phyloP scores from a whole-genome alignment of 352 stramenopile genomes.

The Pythium dissotocum region DNA sequence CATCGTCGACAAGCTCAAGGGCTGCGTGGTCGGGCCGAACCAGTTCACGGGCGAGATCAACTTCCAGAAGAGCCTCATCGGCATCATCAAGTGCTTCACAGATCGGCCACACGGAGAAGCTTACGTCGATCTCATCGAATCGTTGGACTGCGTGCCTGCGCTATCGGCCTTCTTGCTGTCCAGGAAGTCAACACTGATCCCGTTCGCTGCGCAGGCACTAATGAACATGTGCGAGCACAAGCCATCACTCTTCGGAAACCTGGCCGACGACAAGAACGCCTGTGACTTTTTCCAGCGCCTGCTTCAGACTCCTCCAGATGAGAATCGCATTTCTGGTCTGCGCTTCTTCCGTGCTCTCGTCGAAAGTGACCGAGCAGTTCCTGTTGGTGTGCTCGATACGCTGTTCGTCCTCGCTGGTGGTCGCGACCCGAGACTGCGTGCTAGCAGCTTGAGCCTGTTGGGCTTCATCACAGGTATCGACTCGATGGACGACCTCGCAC shows the following conservation, averaged over 20 bases:
- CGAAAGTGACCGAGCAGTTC: conserved; percentile 54
- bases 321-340: conserved; percentile 69
- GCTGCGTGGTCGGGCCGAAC: conserved; percentile 59
- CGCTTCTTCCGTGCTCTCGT: conserved; percentile 69
- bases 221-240: conserved; percentile 83
- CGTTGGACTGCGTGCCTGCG: conserved; percentile 16
- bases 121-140: conserved; percentile 20
- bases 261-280: conserved; percentile 60
- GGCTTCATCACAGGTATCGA: conserved; percentile 54
- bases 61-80: conserved; percentile 74
- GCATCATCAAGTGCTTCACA: conserved; percentile 78
- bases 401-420: conserved; percentile 72
- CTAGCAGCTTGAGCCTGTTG: conserved; percentile 57
- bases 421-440: conserved; percentile 48
- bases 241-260: conserved; percentile 58
- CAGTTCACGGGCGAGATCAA: conserved; percentile 79
- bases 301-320: conserved; percentile 72
- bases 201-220: conserved; percentile 62
- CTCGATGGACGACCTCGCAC: conserved; percentile 45
- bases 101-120: conserved; percentile 39
- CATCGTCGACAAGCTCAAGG: conserved; percentile 70
- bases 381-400: conserved; percentile 63
- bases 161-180: conserved; percentile 68
- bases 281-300: conserved; percentile 79
- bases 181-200: conserved; percentile 63